Base-by-base conservation (phyloP, 768 basidiomycete genomes). In the Kwoniella shandongensis region DNA sequence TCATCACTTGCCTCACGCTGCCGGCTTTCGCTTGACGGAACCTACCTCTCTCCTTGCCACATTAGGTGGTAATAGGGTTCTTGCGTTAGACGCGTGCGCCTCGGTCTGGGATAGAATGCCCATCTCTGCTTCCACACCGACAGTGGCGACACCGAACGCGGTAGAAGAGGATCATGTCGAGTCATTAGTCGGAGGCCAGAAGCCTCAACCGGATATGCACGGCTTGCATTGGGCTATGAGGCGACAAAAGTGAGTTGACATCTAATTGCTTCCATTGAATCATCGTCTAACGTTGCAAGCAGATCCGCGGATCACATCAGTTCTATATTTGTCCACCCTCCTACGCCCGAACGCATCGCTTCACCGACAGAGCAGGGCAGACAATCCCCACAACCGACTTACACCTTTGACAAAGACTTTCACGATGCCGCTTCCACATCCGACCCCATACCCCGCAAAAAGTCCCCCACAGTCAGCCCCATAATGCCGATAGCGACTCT, bases 281-380 rank as follows among this genome's bases (percentile, higher is more conserved):
- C n/a, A n/a, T 23, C 8, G 29, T 22, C 54, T 48, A 41, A 54
- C 44, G 48, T 35, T 50, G 44, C 46, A 44, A 20, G 12, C 32
- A 60, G 54, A 40, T 63, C 58, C 12, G 54, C 32, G 15, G 61
- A 64, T 20, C 49, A 59, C 32, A 52, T 65, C 27, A 59, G 50
- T 25, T 65, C 70, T 8, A 73, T 74, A 38, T 68, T 61, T 38
- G 67, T 72, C 13, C 70, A 72, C 18, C 72, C 72, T 4, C 72
- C 72, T 0, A 72, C 70, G 15, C 72, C 69, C 8, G 72, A 74
- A 27, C 66, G 67, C 10, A 44, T 47, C 15, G 40, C 25, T 27
- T 44, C 54, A 23, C 53, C 66, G 15, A 25, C 54, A 38, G 32
- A 32, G n/a, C n/a, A n/a, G 7, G 32, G 32, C 13, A 6, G 32